These are phyloP conservation scores for Ophiocordyceps camponoti-rufipedis DNA, from an alignment of 2,329 filamentous ascomycete genomes.

Conservation along the genomic window DNA sequence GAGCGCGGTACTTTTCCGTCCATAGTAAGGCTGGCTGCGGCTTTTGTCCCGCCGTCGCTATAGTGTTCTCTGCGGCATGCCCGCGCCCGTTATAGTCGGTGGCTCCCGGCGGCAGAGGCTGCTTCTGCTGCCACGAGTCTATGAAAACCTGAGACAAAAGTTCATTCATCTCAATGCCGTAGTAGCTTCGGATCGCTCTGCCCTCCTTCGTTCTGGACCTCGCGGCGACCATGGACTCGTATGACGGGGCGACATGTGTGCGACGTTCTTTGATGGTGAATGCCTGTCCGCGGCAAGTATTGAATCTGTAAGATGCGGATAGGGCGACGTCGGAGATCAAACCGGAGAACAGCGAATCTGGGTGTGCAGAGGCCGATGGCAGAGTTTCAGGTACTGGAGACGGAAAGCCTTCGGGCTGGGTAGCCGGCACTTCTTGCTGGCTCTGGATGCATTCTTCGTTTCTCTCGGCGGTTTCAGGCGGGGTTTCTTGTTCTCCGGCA, in stretches of 20 bases:
- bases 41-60: conserved; percentile 14
- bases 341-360: background rate
- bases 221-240: conserved; percentile 49
- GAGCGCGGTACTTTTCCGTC: conserved; percentile 94
- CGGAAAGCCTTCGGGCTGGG: background rate
- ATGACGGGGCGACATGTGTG: conserved; percentile 27
- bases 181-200: conserved; percentile 59
- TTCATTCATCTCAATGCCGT: conserved; percentile 80
- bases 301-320: conserved; percentile 13
- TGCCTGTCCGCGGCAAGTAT: conserved; percentile 38
- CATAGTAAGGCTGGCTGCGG: conserved; percentile 48
- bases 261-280: conserved; percentile 37
- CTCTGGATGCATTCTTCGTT: conserved; percentile 3
- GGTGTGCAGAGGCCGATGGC: background rate
- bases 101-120: conserved; percentile 5
- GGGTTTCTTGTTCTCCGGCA: conserved; percentile 2
- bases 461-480: background rate
- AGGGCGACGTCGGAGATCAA: background rate
- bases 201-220: conserved; percentile 49
- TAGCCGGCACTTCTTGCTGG: background rate
- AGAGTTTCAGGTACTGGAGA: too few species aligned
- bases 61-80: background rate
- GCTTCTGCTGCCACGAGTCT: conserved; percentile 27
- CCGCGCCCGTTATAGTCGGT: conserved; percentile 15
- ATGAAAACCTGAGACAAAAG: conserved; percentile 55